Evolutionary conservation across 2,329 filamentous ascomycete species (phyloP).

Genomic region (Colletotrichum siamense): DNA sequence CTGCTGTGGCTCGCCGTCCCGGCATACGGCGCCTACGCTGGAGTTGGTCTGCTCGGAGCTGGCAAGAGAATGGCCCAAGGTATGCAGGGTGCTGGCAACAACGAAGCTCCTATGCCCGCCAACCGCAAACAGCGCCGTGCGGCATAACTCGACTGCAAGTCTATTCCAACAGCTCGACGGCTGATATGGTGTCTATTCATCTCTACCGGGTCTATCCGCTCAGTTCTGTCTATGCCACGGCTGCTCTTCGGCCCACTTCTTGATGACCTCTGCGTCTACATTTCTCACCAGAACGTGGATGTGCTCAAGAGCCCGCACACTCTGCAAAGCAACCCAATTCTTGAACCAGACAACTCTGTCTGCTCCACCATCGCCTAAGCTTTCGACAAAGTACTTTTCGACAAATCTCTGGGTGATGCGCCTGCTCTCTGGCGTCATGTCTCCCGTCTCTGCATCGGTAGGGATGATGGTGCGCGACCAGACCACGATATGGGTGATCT

Average conservation of each 20-base stretch:
- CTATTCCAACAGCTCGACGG: background rate
- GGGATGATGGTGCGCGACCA: conserved; percentile 88
- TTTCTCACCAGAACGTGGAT: conserved; percentile 77
- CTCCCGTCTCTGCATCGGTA: conserved; percentile 72
- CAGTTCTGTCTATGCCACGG: conserved; percentile 37
- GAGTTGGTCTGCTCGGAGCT: conserved; percentile 57
- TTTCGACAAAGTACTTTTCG: conserved; percentile 68
- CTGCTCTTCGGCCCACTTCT: conserved; percentile 58
- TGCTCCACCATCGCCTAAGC: conserved; percentile 54
- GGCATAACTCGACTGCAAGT: conserved; percentile 39
- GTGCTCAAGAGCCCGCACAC: conserved; percentile 85
- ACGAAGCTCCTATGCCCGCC: conserved; percentile 39
- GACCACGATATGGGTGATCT: conserved; percentile 82
- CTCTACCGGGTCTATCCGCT: background rate
- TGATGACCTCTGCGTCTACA: conserved; percentile 55
- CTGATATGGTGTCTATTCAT: background rate
- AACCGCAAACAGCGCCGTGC: conserved; percentile 63
- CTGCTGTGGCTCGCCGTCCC: conserved; percentile 60
- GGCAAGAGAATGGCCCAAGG: conserved; percentile 57
- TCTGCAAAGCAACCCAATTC: conserved; percentile 91
- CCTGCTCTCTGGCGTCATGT: conserved; percentile 73
- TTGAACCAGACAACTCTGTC: conserved; percentile 82
- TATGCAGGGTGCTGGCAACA: conserved; percentile 39
- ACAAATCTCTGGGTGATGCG: conserved; percentile 73
- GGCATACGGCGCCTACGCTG: conserved; percentile 61